Base-by-base conservation (phyloP, 805 yeast genomes). In the Candida michaelii region DNA sequence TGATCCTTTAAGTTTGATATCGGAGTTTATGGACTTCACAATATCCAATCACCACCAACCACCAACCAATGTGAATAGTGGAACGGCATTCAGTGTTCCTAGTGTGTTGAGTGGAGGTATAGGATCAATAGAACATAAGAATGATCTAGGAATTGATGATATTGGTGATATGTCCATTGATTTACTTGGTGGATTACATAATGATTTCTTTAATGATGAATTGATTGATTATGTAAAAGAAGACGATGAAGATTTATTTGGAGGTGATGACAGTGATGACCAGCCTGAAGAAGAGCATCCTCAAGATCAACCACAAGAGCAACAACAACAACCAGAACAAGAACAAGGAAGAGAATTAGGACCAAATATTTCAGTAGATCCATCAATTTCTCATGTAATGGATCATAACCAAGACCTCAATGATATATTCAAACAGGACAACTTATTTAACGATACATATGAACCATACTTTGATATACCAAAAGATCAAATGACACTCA, bases 401-500 rank as follows among this genome's bases (percentile, higher is more conserved):
- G 30, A 35, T 16, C 34, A 30, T 13, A 30, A 27, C 15, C 44
- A 35, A 18, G 39, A 38, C 25, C 9, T 25, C 25, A 23, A 37
- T 24, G 44, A 41, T 11, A 17, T 35, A 13, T 35, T 41, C 30
- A 30, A 36, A 21, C 30, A 41, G 9, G 42, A 44, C 19, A 15
- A 18, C 31, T 25, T 32, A 24, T 32, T 37, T 11, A 34, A 21
- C 9, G 33, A 38, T 11, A 27, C 23, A 13, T 17, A 36, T 19
- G 27, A 27, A 17, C 13, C 39, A 60, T 1, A 59, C 54, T 52
- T 76, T 46, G 82, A 80, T 53, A 77, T 79, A 32, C 84, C 85
- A 0, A 66, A 74, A 39, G 78, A 77, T 45, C 79, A 80, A 51
- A 80, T 80, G 74, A 76, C 81, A 8, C 52, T 77, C 10, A 66